Percentiles rank a stretch among this genome's conserved stretches.
These are phyloP conservation scores for Candida sakaeoensis DNA, from an alignment of 805 yeast species.

Conservation along the genomic window DNA sequence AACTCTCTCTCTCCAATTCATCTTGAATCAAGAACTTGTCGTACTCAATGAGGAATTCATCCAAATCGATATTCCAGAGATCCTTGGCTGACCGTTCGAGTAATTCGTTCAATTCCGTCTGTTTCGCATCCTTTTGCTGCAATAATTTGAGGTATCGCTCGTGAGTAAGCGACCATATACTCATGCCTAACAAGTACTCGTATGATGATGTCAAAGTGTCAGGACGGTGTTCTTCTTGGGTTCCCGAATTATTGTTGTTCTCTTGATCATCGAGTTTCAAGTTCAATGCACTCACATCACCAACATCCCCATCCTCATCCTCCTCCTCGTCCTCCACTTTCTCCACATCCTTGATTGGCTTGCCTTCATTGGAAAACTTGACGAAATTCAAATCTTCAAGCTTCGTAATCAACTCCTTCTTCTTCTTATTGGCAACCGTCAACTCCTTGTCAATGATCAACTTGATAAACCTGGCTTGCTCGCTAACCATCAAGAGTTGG, in stretches of 20 bases:
- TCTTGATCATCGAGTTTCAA: constrained; percentile 7
- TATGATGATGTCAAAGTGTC: constrained; percentile 60
- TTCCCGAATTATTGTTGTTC: constrained; percentile 15
- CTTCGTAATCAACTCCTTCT: constrained; percentile 58
- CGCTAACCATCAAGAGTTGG: constrained; percentile 68
- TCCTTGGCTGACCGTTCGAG: constrained; percentile 76
- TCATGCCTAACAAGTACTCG: constrained; percentile 89
- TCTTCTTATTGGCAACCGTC: constrained; percentile 69
- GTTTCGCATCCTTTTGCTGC: constrained; percentile 68
- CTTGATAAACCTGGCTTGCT: constrained; percentile 89
- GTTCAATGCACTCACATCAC: constrained; percentile 12
- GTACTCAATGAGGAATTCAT: constrained; percentile 66
- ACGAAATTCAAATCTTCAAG: constrained; percentile 68
- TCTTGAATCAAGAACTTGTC: constrained; percentile 65
- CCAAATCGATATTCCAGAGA: constrained; percentile 82
- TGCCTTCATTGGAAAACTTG: constrained; percentile 66
- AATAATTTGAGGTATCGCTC: constrained; percentile 83
- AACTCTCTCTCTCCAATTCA: constrained; percentile 50
- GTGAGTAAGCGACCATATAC: constrained; percentile 86
- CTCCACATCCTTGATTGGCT: constrained; percentile 45
- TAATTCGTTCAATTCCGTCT: constrained; percentile 62
- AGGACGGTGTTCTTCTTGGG: constrained; percentile 38
- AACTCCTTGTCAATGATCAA: constrained; percentile 78
- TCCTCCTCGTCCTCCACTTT: constrained; percentile 26
- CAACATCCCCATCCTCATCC: constrained; percentile 43